Percentiles rank a stretch among this genome's conserved stretches.
Evolutionary conservation across 2,329 filamentous ascomycete species (phyloP).

Genomic region (Beauveria australis): DNA sequence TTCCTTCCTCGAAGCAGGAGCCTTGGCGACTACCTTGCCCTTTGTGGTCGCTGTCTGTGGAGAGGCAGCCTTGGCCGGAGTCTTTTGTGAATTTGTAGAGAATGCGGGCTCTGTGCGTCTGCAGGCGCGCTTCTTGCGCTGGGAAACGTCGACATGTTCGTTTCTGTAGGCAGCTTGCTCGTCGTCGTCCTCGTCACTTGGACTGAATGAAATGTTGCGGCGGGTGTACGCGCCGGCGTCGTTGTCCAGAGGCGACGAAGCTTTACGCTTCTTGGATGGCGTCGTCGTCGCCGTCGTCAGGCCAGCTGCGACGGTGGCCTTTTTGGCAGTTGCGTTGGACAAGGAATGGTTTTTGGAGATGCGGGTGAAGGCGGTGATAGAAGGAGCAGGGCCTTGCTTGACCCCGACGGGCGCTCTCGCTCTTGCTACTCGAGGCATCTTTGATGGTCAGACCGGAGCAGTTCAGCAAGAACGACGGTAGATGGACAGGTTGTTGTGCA

Average conservation of each 20-base stretch:
- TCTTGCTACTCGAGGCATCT: slow-evolving; percentile 21
- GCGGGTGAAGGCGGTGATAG: slow-evolving; percentile 38
- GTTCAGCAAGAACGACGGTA: background rate
- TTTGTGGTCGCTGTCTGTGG: slow-evolving; percentile 13
- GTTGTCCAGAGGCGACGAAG: background rate
- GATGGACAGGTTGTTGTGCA: background rate
- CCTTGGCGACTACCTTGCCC: slow-evolving; percentile 25
- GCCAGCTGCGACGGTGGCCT: background rate
- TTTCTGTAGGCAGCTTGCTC: background rate
- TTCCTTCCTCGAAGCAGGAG: slow-evolving; percentile 21
- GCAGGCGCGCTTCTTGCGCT: slow-evolving; percentile 7
- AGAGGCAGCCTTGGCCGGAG: background rate
- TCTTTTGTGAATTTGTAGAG: background rate
- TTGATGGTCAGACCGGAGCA: background rate
- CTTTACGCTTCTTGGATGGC: slow-evolving; percentile 8
- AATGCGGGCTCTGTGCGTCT: background rate
- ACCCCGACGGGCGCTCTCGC: slow-evolving; percentile 16
- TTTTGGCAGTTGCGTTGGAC: slow-evolving; percentile 13
- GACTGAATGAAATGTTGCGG: slow-evolving; percentile 4
- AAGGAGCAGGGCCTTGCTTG: slow-evolving; percentile 15
- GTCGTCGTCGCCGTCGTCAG: background rate
- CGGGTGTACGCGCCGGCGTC: background rate
- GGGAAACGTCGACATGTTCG: background rate
- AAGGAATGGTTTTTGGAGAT: slow-evolving; percentile 34
- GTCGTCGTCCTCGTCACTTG: slow-evolving; percentile 7